Conservation (phyloP, 2,329 filamentous ascomycete species). For the Fusarium dlaminii region DNA sequence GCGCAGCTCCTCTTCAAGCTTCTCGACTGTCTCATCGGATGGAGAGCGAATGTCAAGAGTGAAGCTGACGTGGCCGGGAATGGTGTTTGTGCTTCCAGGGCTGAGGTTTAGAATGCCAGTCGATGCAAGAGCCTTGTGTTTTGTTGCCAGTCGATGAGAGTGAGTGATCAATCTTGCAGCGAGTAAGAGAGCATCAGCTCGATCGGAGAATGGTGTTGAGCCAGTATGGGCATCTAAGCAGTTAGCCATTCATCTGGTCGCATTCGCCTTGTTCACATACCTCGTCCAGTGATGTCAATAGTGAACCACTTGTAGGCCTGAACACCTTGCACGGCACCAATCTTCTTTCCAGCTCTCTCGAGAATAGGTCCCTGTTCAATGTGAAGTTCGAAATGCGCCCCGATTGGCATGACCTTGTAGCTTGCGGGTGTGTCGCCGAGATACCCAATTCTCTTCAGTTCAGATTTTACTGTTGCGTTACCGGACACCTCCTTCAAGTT, state of each 20-base stretch:
- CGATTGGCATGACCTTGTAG: conserved; percentile 61
- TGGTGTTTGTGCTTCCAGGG: conserved; percentile 75
- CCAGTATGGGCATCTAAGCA: conserved; percentile 45
- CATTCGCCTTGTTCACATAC: background rate
- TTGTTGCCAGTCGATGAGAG: conserved; percentile 38
- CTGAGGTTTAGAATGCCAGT: conserved; percentile 42
- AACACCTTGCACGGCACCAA: conserved; percentile 33
- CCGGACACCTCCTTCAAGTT: conserved; percentile 66
- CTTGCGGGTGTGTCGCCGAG: conserved; percentile 59
- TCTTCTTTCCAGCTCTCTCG: conserved; percentile 23
- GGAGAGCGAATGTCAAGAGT: conserved; percentile 71
- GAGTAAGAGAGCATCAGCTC: conserved; percentile 45
- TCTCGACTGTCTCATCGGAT: conserved; percentile 61
- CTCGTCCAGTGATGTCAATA: conserved; percentile 38
- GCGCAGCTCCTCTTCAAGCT: conserved; percentile 57
- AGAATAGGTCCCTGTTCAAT: conserved; percentile 72
- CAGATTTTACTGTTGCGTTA: conserved; percentile 41
- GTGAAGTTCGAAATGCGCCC: conserved; percentile 83
- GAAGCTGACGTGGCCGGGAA: conserved; percentile 71
- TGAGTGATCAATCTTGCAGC: conserved; percentile 44
- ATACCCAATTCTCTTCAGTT: conserved; percentile 78
- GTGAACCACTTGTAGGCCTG: conserved; percentile 44
- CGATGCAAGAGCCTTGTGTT: conserved; percentile 40
- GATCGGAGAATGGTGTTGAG: conserved; percentile 43
- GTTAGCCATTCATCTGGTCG: conserved; percentile 11